Conservation (phyloP, 1,284 basidiomycete genomes). For the Laetiporus sulphureus region DNA sequence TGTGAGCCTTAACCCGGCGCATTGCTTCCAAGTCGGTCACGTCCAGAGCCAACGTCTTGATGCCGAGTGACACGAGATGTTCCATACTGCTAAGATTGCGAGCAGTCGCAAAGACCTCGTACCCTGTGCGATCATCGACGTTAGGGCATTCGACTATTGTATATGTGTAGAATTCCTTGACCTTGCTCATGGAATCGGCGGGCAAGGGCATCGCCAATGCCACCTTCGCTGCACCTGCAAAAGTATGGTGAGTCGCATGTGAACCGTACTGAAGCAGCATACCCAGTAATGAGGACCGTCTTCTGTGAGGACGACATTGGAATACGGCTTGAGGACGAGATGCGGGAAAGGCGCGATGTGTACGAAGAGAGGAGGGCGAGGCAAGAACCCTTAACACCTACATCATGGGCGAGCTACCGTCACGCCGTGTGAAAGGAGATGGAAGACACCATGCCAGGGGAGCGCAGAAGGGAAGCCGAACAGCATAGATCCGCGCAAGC, state of each 20-base stretch:
- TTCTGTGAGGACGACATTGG: conserved; percentile 2
- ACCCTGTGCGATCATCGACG: no score
- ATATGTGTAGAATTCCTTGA: conserved; percentile 1
- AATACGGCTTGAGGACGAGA: no score
- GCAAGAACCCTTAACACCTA: no score
- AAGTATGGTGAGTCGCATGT: background rate
- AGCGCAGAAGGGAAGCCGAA: no score
- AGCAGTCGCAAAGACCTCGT: conserved; percentile 27
- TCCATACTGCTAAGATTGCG: conserved; percentile 21
- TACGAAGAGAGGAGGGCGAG: no score
- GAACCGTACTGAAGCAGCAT: background rate
- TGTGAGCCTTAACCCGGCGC: conserved; percentile 10
- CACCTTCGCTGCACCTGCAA: conserved; percentile 17
- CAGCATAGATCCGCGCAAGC: no score
- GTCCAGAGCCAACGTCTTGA: conserved; percentile 25
- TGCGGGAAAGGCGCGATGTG: no score
- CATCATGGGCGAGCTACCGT: no score
- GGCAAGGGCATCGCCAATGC: conserved; percentile 21
- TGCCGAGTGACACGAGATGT: conserved; percentile 15
- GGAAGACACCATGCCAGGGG: no score
- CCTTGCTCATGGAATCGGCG: conserved; percentile 18
- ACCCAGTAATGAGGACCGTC: conserved; percentile 15
- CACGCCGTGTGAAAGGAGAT: no score
- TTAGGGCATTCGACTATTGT: background rate
- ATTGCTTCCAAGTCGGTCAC: conserved; percentile 22